Base-by-base conservation (phyloP, 2,329 filamentous ascomycete genomes). In the Colletotrichum sp. region DNA sequence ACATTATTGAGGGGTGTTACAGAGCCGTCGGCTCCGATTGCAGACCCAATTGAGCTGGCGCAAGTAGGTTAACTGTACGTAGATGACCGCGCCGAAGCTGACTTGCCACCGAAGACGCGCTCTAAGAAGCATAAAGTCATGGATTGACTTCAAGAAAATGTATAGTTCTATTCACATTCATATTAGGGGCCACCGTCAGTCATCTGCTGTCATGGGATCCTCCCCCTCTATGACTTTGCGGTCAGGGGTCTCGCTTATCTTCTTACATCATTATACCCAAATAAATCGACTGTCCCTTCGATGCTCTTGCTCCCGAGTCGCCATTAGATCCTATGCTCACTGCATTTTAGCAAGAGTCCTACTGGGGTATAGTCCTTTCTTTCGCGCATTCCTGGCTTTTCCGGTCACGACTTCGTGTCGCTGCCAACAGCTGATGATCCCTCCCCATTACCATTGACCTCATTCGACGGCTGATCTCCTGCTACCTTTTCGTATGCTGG, bases 401-500 rank as follows among this genome's bases (percentile, higher is more conserved):
- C 24, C 24, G 24, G 24, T 32, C 30, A 39, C 5, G 59, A 16
- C 9, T 28, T 34, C 10, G 2, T 62, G 26, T 30, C 59, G 4
- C n/a, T 13, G 18, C 21, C 18, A 0, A n/a, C 21, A 4, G 15
- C 32, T 8, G 44, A 24, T 2, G 59, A 24, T 8, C 21, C 34
- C 16, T 34, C 57, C 3, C n/a, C 64, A n/a, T 68, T n/a, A 9
- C 36, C 71, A 9, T 68, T 60, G 2, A 21, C 24, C 8, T 52
- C n/a, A 52, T 52, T 52, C 10, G 44, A 21, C n/a, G 44, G 0
- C 10, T 52, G 44, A 5, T 12, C 44, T 13, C n/a, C 12, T 24
- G 6, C n/a, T 52, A 74, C 44, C 59, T 59, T 69, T 13, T 74
- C 67, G 6, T 74, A 74, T 8, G 71, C 71, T 8, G 71, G 71